These are phyloP conservation scores for Aspergillus niger DNA, from an alignment of 2,329 filamentous ascomycete genomes.

Conservation along the genomic window DNA sequence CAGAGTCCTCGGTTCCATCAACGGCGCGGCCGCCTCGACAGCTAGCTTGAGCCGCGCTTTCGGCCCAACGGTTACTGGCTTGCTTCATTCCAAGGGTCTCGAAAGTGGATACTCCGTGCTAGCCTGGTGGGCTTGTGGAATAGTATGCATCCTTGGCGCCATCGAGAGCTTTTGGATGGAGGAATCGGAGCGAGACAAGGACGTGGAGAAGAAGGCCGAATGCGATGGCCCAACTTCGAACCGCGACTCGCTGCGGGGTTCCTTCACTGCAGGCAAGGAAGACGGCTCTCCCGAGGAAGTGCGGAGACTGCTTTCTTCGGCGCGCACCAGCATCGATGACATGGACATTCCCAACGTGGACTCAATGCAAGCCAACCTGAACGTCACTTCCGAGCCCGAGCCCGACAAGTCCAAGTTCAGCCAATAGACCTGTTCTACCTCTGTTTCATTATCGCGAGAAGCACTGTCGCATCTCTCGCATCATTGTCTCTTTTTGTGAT, in stretches of 20 bases:
- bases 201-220: conserved; percentile 44
- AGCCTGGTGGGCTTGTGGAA: conserved; percentile 87
- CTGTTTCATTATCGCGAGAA: background rate
- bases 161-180: conserved; percentile 74
- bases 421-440: conserved; percentile 6
- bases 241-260: conserved; percentile 26
- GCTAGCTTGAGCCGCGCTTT: conserved; percentile 87
- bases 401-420: conserved; percentile 7
- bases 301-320: conserved; percentile 37
- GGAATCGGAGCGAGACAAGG: conserved; percentile 55
- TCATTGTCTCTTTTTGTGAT: conserved; percentile 10
- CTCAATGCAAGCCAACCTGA: conserved; percentile 21
- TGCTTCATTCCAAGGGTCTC: conserved; percentile 79
- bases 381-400: conserved; percentile 13
- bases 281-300: conserved; percentile 35
- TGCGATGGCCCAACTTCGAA: conserved; percentile 32
- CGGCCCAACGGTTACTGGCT: conserved; percentile 82
- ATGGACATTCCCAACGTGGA: conserved; percentile 32
- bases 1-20: conserved; percentile 84
- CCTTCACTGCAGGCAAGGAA: conserved; percentile 26
- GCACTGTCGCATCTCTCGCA: conserved; percentile 7
- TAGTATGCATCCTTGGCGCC: conserved; percentile 74
- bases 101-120: conserved; percentile 80
- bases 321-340: conserved; percentile 40
- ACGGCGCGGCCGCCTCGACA: conserved; percentile 86